Evolutionary conservation across 2,329 filamentous ascomycete species (phyloP).

Genomic region (Botrytis hyacinthi): DNA sequence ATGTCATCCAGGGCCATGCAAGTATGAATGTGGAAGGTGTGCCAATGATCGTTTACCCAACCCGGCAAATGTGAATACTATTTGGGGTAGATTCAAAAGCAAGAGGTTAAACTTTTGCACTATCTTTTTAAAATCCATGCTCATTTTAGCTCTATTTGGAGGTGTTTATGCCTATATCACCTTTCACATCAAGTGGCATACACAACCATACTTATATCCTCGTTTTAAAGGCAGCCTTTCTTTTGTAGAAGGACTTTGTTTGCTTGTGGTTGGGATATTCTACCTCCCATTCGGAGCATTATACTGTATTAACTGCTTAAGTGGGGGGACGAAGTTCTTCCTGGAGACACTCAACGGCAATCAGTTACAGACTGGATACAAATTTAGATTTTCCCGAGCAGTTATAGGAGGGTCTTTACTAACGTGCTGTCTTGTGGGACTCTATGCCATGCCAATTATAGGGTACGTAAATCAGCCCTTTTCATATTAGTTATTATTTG

Average conservation of each 20-base stretch:
- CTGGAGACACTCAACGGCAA: neutral
- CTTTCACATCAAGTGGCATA: conserved; percentile 18
- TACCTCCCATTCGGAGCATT: neutral
- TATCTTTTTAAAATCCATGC: neutral
- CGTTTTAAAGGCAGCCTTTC: neutral
- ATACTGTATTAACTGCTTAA: neutral
- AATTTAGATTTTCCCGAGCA: no score
- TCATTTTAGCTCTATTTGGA: neutral
- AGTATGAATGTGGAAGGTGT: conserved; percentile 18
- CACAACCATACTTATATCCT: conserved; percentile 23
- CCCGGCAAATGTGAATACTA: neutral
- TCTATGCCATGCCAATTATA: conserved; percentile 7
- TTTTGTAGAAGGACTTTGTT: neutral
- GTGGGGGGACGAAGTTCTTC: neutral
- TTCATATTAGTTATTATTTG: neutral
- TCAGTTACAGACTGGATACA: neutral
- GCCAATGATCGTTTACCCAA: neutral
- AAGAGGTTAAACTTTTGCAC: neutral
- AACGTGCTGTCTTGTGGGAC: neutral
- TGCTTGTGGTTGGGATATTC: neutral
- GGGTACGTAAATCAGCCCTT: conserved; percentile 18
- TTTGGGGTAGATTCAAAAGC: conserved; percentile 19
- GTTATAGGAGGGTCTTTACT: neutral
- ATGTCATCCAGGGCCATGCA: conserved; percentile 31
- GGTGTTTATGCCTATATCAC: neutral